phyloP scores from a whole-genome alignment of 208 protist genomes.

The Porcisia hertigi region DNA sequence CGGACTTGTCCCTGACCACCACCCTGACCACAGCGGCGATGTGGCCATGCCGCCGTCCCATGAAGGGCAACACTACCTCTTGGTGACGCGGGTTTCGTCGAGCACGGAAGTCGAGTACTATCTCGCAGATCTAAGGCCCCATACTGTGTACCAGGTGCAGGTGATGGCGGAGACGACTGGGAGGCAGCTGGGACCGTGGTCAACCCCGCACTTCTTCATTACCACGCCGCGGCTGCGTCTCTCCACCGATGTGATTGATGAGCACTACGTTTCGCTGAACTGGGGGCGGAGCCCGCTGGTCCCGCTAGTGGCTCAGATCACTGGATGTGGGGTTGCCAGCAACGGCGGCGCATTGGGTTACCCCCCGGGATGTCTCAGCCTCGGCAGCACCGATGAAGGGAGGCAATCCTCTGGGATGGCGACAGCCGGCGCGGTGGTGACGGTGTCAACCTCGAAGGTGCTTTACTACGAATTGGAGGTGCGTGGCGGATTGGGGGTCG shows the following conservation, averaged over 20 bases:
- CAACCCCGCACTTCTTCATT: slow-evolving; percentile 58
- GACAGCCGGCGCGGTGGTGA: slow-evolving; percentile 2
- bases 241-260: slow-evolving; percentile 50
- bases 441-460: slow-evolving; percentile 41
- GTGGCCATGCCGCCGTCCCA: no score
- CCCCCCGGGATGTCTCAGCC: slow-evolving; percentile 1
- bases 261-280: slow-evolving; percentile 65
- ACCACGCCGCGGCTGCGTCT: slow-evolving; percentile 73
- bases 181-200: slow-evolving; percentile 82
- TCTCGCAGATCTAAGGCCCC: slow-evolving; percentile 17
- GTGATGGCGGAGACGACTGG: slow-evolving; percentile 81
- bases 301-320: slow-evolving; percentile 25
- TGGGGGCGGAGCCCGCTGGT: slow-evolving; percentile 51
- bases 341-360: background rate
- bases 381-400: background rate
- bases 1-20: slow-evolving; percentile 22
- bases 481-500: slow-evolving; percentile 28
- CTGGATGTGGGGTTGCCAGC: background rate
- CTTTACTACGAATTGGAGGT: slow-evolving; percentile 68
- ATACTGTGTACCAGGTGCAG: slow-evolving; percentile 79
- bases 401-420: background rate
- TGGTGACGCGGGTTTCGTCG: slow-evolving; percentile 29
- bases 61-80: slow-evolving; percentile 27
- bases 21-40: background rate
- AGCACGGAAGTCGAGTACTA: slow-evolving; percentile 21